These are phyloP conservation scores for Luzula sylvatica DNA, from an alignment of 176 grass and related monocot genomes.

Conservation along the genomic window DNA sequence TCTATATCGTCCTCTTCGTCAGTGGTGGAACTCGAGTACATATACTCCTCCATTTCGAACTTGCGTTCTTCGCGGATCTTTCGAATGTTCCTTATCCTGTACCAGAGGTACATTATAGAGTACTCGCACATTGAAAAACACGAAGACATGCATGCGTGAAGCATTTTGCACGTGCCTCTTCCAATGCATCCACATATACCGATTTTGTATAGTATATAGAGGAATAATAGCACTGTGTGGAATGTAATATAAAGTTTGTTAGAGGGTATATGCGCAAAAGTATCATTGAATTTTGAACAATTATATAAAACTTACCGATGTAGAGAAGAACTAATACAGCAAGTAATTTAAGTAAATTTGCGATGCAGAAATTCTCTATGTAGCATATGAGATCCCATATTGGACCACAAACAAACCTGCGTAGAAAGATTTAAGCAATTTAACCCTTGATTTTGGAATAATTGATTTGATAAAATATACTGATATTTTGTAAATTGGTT, in stretches of 20 bases:
- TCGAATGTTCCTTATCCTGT: constrained; percentile 23
- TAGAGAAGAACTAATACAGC: constrained; percentile 38
- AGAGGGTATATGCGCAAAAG: constrained; percentile 3
- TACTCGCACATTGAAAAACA: constrained; percentile 26
- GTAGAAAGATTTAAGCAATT: neutral
- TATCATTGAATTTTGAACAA: neutral
- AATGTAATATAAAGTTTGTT: neutral
- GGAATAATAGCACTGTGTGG: constrained; percentile 37
- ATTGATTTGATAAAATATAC: neutral
- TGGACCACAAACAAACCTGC: constrained; percentile 31
- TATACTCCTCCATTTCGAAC: constrained; percentile 15
- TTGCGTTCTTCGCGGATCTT: neutral
- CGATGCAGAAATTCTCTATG: constrained; percentile 49
- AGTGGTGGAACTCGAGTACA: constrained; percentile 15
- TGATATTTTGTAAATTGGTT: no score
- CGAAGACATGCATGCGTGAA: constrained; percentile 26
- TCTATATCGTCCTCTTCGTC: constrained; percentile 4
- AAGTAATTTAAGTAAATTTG: constrained; percentile 37
- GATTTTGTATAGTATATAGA: constrained; percentile 41
- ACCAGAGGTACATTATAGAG: constrained; percentile 21
- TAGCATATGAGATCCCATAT: constrained; percentile 61
- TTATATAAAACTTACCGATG: constrained; percentile 24
- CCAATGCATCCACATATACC: constrained; percentile 34
- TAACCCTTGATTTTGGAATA: neutral
- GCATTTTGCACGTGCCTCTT: constrained; percentile 16